Evolutionary conservation across 2,329 filamentous ascomycete genomes (phyloP).

Genomic region (Beauveria varroae): DNA sequence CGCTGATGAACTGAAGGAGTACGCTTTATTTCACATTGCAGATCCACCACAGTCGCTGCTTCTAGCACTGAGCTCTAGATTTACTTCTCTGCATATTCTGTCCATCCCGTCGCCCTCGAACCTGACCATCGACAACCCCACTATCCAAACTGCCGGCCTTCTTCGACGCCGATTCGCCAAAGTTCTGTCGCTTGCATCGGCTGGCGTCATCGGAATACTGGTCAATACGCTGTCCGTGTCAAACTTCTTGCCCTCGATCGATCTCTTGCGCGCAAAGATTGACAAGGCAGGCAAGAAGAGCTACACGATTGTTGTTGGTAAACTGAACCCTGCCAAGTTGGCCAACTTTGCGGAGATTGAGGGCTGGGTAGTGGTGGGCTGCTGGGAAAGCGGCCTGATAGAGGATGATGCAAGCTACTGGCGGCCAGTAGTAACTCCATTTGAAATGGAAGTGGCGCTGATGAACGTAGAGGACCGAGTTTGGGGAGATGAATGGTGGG

Average conservation of each 20-base stretch:
- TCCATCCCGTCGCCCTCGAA: conserved; percentile 50
- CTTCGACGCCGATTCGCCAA: conserved; percentile 85
- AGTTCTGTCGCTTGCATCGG: conserved; percentile 70
- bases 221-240: conserved; percentile 92
- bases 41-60: conserved; percentile 75
- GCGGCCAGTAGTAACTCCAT: conserved; percentile 87
- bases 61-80: conserved; percentile 76
- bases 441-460: conserved; percentile 76
- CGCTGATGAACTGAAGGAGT: conserved; percentile 48
- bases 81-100: conserved; percentile 71
- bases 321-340: conserved; percentile 89
- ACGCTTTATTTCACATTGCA: conserved; percentile 79
- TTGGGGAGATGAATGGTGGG: conserved; percentile 86
- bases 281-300: conserved; percentile 80
- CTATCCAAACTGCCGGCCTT: conserved; percentile 40
- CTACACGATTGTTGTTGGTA: conserved; percentile 94
- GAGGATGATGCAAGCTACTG: conserved; percentile 79
- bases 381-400: conserved; percentile 92
- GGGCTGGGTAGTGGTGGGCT: conserved; percentile 95
- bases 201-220: conserved; percentile 82
- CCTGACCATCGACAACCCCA: conserved; percentile 40
- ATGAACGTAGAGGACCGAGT: conserved; percentile 66
- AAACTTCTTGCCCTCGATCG: conserved; percentile 79
- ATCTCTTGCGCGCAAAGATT: conserved; percentile 66
- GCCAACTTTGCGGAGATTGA: conserved; percentile 95